Evolutionary conservation across 1,284 basidiomycete species (phyloP), one percentile per base, ranked within the genome.

Genomic region (Sanghuangporus baumii): DNA sequence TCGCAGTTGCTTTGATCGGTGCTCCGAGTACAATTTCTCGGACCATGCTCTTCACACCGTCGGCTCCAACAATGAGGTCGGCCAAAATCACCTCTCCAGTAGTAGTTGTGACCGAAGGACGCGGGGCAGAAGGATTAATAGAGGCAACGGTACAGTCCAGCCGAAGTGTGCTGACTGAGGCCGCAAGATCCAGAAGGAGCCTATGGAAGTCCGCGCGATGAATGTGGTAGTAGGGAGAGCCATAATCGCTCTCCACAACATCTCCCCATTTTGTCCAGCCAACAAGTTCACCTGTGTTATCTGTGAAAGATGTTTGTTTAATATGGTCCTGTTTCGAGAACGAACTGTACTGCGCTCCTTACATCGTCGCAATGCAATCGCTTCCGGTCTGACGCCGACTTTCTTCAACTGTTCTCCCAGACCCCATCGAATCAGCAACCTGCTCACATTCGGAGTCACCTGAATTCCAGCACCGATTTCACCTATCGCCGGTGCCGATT

Each of bases 401-500:
- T 71, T 67, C 20, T 71, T 71, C 31, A 80, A 71, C 3, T 68
- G 68, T 23, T 72, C 64, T 3, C 72, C 75, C 11, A 79, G 71
- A 0, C 79, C 79, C 79, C 79, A 81, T n/a, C 76, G 70, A 6
- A 69, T 65, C 23, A 80, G 70, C 1, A 79, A 71, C 14, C 78
- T 73, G 43, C 72, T 73, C 20, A 78, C 70, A 69, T 81, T 82
- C 6, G 80, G 80, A 0, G 79, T 76, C 50, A 81, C 75, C 67
- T 82, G 80, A 68, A 82, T 82, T 37, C 81, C 81, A 1, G 81
- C 81, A 54, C 81, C 81, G 26, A 81, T 77, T 63, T 81, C 79
- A 36, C 77, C 77, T 14, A 81, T 74, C 1, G 71, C 72, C 1
- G 71, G 52, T 0, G 80, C 78, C 20, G 75, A 71, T 67, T 81